Base-by-base conservation (phyloP, 2,329 filamentous ascomycete species). In the Sporothrix brunneoviolacea region DNA sequence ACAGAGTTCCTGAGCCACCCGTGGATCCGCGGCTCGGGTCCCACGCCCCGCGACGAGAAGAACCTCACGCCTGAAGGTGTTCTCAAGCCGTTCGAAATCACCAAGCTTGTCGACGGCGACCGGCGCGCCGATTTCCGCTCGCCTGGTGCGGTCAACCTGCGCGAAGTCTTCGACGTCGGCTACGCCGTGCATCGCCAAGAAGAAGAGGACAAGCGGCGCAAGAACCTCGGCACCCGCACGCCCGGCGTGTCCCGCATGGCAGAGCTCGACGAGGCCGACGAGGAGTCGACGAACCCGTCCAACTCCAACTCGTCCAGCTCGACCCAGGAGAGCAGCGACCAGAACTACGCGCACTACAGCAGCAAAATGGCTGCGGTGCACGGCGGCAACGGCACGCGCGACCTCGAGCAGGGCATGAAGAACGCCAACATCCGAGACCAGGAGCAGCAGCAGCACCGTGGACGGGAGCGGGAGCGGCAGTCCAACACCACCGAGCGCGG, bases 131-230 rank as follows among this genome's bases (percentile, higher is more conserved):
- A 98, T 66, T 98, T 97, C 82, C 82, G 93, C 52, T 97, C 91
- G 0, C 93, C 93, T 0, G 93, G 91, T 45, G 91, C 89, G 3
- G 85, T 98, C 68, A 97, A 97, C 64, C 74, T 98, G 12, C 88
- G 93, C 53, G 93, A 98, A 68, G 91, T 97, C 3, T 98, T 98
- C 59, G 93, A 98, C 62, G 91, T 98, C 43, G 86, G 89, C n/a
- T 98, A 98, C 62, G 91, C 93, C 8, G 93, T 98, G 8, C 93
- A 97, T 65, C 78, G 93, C 41, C 90, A 97, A 67, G 93, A 97
- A 68, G 93, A 98, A 65, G 93, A 97, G 68, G 84, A 82, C 61
- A 97, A 96, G 71, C 83, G 90, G 48, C 82, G 89, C 57, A 95
- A 94, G 68, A 88, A 94, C 62, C 79, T 91, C 59, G 78, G 78